Percentiles rank a stretch among this genome's conserved stretches.
Conservation (phyloP, 176 grass and related monocot genomes). For the Ampelocalamus luodianensis region DNA sequence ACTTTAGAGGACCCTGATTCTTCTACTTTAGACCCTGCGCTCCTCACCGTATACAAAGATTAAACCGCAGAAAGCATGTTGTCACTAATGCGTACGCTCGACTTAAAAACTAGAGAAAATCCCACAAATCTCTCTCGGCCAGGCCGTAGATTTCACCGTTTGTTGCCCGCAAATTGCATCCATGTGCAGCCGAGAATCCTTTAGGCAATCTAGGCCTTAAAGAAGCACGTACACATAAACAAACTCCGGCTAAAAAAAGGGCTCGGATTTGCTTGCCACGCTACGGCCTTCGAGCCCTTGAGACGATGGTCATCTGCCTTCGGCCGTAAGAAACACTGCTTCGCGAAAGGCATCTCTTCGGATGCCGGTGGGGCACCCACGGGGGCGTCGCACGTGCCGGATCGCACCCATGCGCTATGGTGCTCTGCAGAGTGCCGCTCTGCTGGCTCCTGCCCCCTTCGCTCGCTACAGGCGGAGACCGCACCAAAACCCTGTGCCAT, state of each 20-base stretch:
- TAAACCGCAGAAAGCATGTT: slow-evolving; percentile 34
- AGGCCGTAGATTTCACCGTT: slow-evolving; percentile 37
- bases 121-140: slow-evolving; percentile 23
- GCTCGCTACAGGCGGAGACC: slow-evolving; percentile 25
- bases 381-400: slow-evolving; percentile 30
- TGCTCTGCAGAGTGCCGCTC: not conserved
- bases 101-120: not conserved
- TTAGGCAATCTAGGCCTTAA: slow-evolving; percentile 36
- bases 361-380: slow-evolving; percentile 48
- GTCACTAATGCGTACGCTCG: not conserved
- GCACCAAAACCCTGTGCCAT: not conserved
- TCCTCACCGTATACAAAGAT: not conserved
- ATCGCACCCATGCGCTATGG: slow-evolving; percentile 10
- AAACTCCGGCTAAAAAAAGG: not conserved
- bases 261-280: not conserved
- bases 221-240: not conserved
- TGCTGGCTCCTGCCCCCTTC: slow-evolving; percentile 19
- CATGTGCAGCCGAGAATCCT: slow-evolving; percentile 55
- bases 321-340: not conserved
- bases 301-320: not conserved
- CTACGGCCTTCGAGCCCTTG: not conserved
- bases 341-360: slow-evolving; percentile 30
- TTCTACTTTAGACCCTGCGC: not conserved
- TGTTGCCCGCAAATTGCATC: not conserved
- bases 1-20: too few species aligned